These are phyloP conservation scores for Scheffersomyces coipomensis DNA, from an alignment of 805 yeast genomes.

Conservation along the genomic window DNA sequence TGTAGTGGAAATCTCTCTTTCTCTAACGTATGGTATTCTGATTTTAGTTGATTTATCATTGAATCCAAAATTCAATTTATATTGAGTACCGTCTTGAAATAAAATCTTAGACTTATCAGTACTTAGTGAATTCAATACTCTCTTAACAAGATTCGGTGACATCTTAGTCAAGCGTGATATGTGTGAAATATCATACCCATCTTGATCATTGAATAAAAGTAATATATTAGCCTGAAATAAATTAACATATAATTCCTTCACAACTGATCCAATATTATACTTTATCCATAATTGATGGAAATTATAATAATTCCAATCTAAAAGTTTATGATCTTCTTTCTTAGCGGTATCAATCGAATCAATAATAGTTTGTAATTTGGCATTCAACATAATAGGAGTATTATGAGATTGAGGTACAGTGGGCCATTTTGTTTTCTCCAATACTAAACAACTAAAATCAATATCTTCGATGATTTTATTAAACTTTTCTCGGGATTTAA, in stretches of 20 bases:
- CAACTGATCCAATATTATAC: constrained; percentile 27
- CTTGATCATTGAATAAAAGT: constrained; percentile 31
- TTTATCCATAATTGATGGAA: constrained; percentile 39
- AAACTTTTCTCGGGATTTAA: constrained; percentile 15
- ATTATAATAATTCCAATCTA: constrained; percentile 42
- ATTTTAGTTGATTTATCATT: constrained; percentile 25
- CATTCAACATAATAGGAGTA: constrained; percentile 22
- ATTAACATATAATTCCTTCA: constrained; percentile 35
- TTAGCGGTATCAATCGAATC: constrained; percentile 18
- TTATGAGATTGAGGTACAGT: constrained; percentile 27
- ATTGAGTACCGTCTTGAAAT: constrained; percentile 8
- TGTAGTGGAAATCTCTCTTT: constrained; percentile 9
- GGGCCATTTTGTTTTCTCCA: constrained; percentile 40
- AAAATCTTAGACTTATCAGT: constrained; percentile 31
- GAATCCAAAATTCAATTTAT: constrained; percentile 21
- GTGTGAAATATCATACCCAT: constrained; percentile 16
- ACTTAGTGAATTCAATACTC: constrained; percentile 27
- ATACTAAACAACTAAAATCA: constrained; percentile 30
- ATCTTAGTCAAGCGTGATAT: constrained; percentile 28
- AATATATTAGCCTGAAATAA: constrained; percentile 45
- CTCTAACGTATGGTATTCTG: constrained; percentile 28
- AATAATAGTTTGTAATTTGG: constrained; percentile 7
- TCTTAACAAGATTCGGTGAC: constrained; percentile 24
- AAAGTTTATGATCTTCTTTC: constrained; percentile 14
- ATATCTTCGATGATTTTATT: constrained; percentile 4